Evolutionary conservation across 2,329 filamentous ascomycete genomes (phyloP), one percentile per base, ranked within the genome.

Genomic region (Paramyrothecium roridum): DNA sequence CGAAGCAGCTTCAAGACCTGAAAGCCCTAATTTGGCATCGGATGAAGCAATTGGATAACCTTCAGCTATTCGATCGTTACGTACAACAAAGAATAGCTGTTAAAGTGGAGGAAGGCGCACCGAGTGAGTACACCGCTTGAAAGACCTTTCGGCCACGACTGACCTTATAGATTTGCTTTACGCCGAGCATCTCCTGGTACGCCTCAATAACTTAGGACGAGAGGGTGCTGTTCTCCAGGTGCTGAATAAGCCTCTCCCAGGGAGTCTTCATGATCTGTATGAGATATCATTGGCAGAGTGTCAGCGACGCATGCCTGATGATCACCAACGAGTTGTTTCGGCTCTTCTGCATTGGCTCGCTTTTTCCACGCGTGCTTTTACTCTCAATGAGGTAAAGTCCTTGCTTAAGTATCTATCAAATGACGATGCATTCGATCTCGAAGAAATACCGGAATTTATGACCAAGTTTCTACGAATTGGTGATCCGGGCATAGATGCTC

Each of bases 101-200:
- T 7, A 70, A 61, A 13, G 56, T 73, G 0, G 58, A 66, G 13
- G 60, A 65, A 1, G 56, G 56, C 11, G 67, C 71, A 1, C 70
- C 72, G 8, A 68, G 69, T 72, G 59, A 58, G 70, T 57, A 1
- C 3, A 20, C 26, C 4, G 26, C 26, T 10, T 10, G 10, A 30
- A 30, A n/a, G n/a, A 30, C 26, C 6, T 30, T 30, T 30, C 4
- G 10, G 10, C 26, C 26, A 30, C 26, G 10, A 30, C 26, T 30
- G 23, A 17, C 20, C 16, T 17, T 6, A 22, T 46, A 72, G 69
- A 67, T 21, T 65, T 75, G 59, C 61, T 73, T 1, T 74, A 73
- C 33, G 66, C 67, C 0, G 66, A 74, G 22, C 69, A 73, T n/a
- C 61, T 73, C 23, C 61, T 75, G 0, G 46, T 57, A 8, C 59